Evolutionary conservation across 352 stramenopile species (phyloP).

Genomic region (Aphanomyces euteiches): DNA sequence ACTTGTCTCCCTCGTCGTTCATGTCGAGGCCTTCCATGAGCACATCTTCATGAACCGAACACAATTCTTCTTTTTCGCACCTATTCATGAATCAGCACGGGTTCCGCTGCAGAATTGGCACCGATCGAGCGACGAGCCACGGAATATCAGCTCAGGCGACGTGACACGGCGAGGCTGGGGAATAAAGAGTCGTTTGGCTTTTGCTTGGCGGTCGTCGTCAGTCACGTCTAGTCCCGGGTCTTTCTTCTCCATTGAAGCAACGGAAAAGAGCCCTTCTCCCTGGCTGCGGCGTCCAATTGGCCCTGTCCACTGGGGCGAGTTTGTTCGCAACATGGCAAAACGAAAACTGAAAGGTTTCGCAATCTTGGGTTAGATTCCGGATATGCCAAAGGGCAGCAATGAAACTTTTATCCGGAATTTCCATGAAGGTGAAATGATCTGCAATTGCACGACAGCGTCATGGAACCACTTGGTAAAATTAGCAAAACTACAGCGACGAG

Average conservation of each 20-base stretch:
- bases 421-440: not conserved
- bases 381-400: slow-evolving; percentile 3
- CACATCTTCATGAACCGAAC: slow-evolving; percentile 7
- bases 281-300: not conserved
- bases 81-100: slow-evolving; percentile 4
- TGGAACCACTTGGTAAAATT: not conserved
- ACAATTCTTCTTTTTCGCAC: slow-evolving; percentile 31
- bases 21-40: slow-evolving; percentile 3
- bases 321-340: slow-evolving; percentile 31
- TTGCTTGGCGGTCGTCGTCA: slow-evolving; percentile 10
- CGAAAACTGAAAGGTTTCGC: slow-evolving; percentile 26
- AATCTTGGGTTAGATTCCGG: slow-evolving; percentile 7
- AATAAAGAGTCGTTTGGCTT: slow-evolving; percentile 24
- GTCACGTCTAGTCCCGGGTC: slow-evolving; percentile 7
- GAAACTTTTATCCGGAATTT: slow-evolving; percentile 12
- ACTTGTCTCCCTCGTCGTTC: slow-evolving; percentile 22
- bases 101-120: not conserved
- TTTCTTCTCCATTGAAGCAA: slow-evolving; percentile 8
- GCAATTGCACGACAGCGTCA: not conserved
- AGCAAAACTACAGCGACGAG: not conserved
- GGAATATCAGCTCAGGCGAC: slow-evolving; percentile 36
- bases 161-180: slow-evolving; percentile 33
- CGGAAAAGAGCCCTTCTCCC: not conserved
- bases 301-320: slow-evolving; percentile 17
- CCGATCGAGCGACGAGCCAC: slow-evolving; percentile 28